Evolutionary conservation across 2,329 filamentous ascomycete genomes (phyloP).

Genomic region (Aureobasidium sp.): DNA sequence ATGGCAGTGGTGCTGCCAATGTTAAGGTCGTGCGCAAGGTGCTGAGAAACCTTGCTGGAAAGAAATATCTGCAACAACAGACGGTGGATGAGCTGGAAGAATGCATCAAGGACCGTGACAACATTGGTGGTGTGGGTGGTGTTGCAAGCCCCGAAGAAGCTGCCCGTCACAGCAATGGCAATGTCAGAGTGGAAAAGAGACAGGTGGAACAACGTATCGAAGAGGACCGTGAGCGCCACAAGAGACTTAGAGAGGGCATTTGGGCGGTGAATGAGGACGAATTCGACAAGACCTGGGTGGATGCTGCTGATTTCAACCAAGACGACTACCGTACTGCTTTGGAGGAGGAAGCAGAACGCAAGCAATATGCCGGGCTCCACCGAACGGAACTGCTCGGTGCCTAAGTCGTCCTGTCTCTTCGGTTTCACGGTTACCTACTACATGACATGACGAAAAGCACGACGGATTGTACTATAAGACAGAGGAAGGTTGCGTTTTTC

Average conservation of each 20-base stretch:
- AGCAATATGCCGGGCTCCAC: conserved; percentile 39
- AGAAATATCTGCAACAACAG: conserved; percentile 65
- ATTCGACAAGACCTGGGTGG: conserved; percentile 76
- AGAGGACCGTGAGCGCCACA: conserved; percentile 92
- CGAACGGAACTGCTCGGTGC: neutral
- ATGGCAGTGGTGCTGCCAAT: conserved; percentile 84
- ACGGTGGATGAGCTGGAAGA: conserved; percentile 75
- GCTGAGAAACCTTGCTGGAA: conserved; percentile 46
- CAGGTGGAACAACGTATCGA: conserved; percentile 95
- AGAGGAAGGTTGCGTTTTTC: neutral
- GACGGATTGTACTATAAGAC: neutral
- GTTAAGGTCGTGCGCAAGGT: conserved; percentile 78
- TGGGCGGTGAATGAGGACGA: conserved; percentile 76
- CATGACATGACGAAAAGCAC: neutral
- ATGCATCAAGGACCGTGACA: conserved; percentile 70
- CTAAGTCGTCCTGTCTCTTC: neutral
- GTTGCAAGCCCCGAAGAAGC: neutral
- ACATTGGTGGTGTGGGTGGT: conserved; percentile 22
- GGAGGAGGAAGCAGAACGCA: conserved; percentile 62
- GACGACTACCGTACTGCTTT: conserved; percentile 72
- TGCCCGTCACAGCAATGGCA: conserved; percentile 13
- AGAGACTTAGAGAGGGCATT: conserved; percentile 81
- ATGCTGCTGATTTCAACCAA: conserved; percentile 77
- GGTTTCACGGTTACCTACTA: too few relatives aligned
- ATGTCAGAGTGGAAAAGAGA: conserved; percentile 64